Evolutionary conservation across 352 stramenopile genomes (phyloP).

Genomic region (Pythium sukuiense): DNA sequence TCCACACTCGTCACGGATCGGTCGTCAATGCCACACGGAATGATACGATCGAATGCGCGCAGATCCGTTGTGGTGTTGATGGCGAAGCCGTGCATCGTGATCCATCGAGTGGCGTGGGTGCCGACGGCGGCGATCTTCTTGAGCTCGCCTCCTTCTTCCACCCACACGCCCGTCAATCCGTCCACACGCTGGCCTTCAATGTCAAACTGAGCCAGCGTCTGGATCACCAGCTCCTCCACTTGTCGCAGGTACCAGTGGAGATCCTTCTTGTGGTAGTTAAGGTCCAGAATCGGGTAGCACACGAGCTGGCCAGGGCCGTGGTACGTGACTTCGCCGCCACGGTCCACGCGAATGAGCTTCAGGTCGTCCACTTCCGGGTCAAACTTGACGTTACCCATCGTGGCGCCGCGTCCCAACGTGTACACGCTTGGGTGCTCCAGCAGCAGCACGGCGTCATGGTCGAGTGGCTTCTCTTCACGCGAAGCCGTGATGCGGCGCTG

Average conservation of each 20-base stretch:
- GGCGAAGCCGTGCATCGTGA: conserved; percentile 98
- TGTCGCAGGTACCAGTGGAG: conserved; percentile 97
- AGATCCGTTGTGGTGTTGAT: conserved; percentile 96
- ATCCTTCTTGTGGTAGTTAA: conserved; percentile 94
- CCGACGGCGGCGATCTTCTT: conserved; percentile 97
- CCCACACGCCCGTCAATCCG: conserved; percentile 96
- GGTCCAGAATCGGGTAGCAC: conserved; percentile 97
- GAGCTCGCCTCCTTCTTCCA: conserved; percentile 79
- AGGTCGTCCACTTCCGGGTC: conserved; percentile 51
- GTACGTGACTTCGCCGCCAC: conserved; percentile 99
- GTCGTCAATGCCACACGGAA: conserved; percentile 96
- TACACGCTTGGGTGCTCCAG: conserved; percentile 96
- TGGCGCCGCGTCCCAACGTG: conserved; percentile 93
- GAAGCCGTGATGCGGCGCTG: conserved; percentile 65
- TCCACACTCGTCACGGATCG: conserved; percentile 84
- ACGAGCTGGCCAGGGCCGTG: conserved; percentile 98
- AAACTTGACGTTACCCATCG: conserved; percentile 54
- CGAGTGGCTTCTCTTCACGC: conserved; percentile 43
- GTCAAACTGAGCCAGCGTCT: conserved; percentile 85
- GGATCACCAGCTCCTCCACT: conserved; percentile 96
- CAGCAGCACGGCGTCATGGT: conserved; percentile 90
- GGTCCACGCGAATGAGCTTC: conserved; percentile 96
- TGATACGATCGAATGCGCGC: conserved; percentile 92
- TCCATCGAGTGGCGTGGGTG: conserved; percentile 95
- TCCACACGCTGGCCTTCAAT: conserved; percentile 90